A percentile compares a stretch with the other conserved stretches of the same genome.
phyloP scores from a whole-genome alignment of 768 basidiomycete species.

The Pilatotrama ljubarskyi region DNA sequence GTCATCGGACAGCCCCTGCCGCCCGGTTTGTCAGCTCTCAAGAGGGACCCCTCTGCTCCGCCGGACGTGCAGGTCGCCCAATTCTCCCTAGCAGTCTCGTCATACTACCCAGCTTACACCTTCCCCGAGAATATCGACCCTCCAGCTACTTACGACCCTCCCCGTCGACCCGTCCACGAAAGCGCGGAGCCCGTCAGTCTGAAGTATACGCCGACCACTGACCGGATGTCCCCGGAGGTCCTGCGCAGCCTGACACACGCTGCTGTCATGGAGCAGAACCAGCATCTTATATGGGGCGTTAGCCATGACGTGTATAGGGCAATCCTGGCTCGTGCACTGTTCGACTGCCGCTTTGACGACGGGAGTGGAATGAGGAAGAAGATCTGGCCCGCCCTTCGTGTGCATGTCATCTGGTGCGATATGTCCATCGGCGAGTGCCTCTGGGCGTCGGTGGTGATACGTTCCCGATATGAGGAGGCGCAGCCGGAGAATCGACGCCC shows the following conservation, averaged over 20 bases:
- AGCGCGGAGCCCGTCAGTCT: not conserved
- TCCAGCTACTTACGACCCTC: not conserved
- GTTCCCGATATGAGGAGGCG: not conserved
- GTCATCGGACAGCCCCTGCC: constrained; percentile 3
- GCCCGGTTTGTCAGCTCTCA: not conserved
- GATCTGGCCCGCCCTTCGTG: constrained; percentile 7
- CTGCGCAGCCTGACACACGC: constrained; percentile 11
- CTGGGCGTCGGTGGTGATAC: constrained; percentile 7
- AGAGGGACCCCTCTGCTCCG: not conserved
- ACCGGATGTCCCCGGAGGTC: constrained; percentile 10
- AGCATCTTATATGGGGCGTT: constrained; percentile 5
- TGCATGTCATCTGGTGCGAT: constrained; percentile 14
- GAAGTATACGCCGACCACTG: constrained; percentile 3
- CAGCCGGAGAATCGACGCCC: not conserved
- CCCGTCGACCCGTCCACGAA: constrained; percentile 1
- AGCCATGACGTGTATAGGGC: not conserved
- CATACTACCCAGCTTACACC: constrained; percentile 11
- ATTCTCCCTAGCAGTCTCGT: constrained; percentile 1
- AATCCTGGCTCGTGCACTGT: constrained; percentile 10
- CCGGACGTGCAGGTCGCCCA: not conserved
- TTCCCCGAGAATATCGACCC: constrained; percentile 4
- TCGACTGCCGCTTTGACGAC: constrained; percentile 9
- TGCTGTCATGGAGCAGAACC: not conserved
- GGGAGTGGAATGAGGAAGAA: constrained; percentile 4
- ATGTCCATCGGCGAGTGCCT: constrained; percentile 10